A percentile compares a stretch with the other conserved stretches of the same genome.
Conservation (phyloP, 495 filamentous ascomycete genomes). For the Podospora sp. region DNA sequence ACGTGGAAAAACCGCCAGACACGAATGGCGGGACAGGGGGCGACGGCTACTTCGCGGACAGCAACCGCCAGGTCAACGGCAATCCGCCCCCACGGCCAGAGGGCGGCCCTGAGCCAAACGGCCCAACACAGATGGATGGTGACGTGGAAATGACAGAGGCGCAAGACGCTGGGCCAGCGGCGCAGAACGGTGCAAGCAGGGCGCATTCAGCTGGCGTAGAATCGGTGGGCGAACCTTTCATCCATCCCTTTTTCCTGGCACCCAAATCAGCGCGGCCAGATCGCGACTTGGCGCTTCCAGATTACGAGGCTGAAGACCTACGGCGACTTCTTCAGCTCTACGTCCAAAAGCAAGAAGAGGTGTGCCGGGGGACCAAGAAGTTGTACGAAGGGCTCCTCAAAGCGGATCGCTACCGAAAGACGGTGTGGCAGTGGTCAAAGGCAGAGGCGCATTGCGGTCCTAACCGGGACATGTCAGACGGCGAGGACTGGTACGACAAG, state of each 20-base stretch:
- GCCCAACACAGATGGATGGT: neutral
- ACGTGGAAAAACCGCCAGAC: slow-evolving; percentile 25
- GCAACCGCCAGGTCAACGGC: slow-evolving; percentile 21
- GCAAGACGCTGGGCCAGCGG: slow-evolving; percentile 6
- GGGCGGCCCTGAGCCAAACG: neutral
- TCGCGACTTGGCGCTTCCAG: slow-evolving; percentile 76
- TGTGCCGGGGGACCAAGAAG: slow-evolving; percentile 75
- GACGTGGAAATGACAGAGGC: slow-evolving; percentile 51
- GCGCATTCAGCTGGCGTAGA: neutral
- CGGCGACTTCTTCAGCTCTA: slow-evolving; percentile 80
- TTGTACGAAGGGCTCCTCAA: slow-evolving; percentile 75
- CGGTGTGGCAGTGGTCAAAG: slow-evolving; percentile 81
- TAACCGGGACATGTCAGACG: slow-evolving; percentile 72
- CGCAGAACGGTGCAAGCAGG: slow-evolving; percentile 7
- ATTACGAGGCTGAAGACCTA: slow-evolving; percentile 84
- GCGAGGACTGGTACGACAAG: slow-evolving; percentile 94
- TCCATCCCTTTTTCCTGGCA: slow-evolving; percentile 86
- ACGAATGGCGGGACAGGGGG: slow-evolving; percentile 14
- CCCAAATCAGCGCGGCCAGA: slow-evolving; percentile 72
- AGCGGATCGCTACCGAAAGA: slow-evolving; percentile 75
- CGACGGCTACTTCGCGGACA: neutral
- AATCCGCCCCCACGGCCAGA: neutral
- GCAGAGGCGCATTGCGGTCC: slow-evolving; percentile 86
- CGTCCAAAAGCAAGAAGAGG: slow-evolving; percentile 94
- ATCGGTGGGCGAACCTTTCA: slow-evolving; percentile 53